Conservation (phyloP, 768 basidiomycete genomes). For the Lyophyllum atratum region DNA sequence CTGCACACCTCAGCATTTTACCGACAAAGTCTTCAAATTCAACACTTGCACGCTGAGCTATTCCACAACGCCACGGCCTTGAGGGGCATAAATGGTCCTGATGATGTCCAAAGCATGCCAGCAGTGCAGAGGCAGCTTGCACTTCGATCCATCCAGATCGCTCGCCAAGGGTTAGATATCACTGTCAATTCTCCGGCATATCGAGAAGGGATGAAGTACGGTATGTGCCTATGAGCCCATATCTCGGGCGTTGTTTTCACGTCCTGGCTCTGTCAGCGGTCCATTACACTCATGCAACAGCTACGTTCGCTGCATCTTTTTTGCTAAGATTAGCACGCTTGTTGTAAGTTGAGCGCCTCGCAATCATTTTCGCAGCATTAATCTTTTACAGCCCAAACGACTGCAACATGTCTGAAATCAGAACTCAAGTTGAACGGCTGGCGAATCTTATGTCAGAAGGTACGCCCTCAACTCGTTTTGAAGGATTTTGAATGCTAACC, state of each 20-base stretch:
- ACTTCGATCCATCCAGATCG: conserved; percentile 80
- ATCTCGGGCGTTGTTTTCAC: conserved; percentile 2
- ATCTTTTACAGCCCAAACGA: conserved; percentile 69
- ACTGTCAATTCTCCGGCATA: conserved; percentile 85
- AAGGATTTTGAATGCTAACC: not conserved
- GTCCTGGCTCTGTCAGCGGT: conserved; percentile 52
- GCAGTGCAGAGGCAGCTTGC: conserved; percentile 77
- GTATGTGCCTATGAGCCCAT: conserved; percentile 38
- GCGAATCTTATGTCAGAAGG: conserved; percentile 77
- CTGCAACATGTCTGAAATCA: conserved; percentile 74
- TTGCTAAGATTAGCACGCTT: conserved; percentile 83
- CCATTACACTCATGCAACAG: conserved; percentile 90
- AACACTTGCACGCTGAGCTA: conserved; percentile 83
- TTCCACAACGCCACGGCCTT: conserved; percentile 86
- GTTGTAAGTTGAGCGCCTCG: conserved; percentile 57
- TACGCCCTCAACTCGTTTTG: conserved; percentile 35
- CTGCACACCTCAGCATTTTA: conserved; percentile 63
- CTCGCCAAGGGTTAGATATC: conserved; percentile 78
- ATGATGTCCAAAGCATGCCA: conserved; percentile 86
- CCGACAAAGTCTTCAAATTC: conserved; percentile 84
- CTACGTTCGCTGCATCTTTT: conserved; percentile 92
- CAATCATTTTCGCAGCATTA: not conserved
- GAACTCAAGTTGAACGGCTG: conserved; percentile 76
- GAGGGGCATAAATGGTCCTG: conserved; percentile 80
- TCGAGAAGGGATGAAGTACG: conserved; percentile 90